Conservation (phyloP, 306 rosid species). For the Benincasa hispida region DNA sequence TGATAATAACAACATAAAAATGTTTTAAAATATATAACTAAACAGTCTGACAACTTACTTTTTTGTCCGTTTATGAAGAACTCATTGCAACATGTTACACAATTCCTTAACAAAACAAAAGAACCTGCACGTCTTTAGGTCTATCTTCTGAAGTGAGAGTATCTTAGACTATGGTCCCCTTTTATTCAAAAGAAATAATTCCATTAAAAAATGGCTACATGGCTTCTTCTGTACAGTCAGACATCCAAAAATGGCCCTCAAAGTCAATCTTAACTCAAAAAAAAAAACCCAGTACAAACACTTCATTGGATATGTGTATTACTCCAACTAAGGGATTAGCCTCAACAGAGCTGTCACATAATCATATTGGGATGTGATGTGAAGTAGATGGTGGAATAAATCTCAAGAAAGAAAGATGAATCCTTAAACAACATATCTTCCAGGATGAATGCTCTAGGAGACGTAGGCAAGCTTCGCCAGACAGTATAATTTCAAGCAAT, state of each 20-base stretch:
- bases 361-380: not conserved
- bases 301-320: not conserved
- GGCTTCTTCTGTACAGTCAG: not conserved
- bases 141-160: constrained; percentile 18
- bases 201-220: not conserved
- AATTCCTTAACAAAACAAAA: constrained; percentile 31
- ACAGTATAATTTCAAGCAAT: not conserved
- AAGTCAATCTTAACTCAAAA: not conserved
- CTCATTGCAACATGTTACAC: constrained; percentile 33
- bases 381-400: not conserved
- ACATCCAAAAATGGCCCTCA: not conserved
- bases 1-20: constrained; percentile 1
- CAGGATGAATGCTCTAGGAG: not conserved
- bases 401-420: not conserved
- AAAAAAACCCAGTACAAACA: not conserved
- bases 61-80: constrained; percentile 24
- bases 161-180: not conserved
- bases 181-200: not conserved
- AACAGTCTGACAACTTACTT: constrained; percentile 42
- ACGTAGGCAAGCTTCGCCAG: not conserved
- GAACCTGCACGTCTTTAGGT: constrained; percentile 21
- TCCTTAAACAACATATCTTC: not conserved
- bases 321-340: not conserved
- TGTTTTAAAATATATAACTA: constrained; percentile 5
- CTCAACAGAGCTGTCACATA: not conserved